A percentile compares a stretch with the other conserved stretches of the same genome.
phyloP scores from a whole-genome alignment of 2,329 filamentous ascomycete species.

The Celoporthe dispersa region DNA sequence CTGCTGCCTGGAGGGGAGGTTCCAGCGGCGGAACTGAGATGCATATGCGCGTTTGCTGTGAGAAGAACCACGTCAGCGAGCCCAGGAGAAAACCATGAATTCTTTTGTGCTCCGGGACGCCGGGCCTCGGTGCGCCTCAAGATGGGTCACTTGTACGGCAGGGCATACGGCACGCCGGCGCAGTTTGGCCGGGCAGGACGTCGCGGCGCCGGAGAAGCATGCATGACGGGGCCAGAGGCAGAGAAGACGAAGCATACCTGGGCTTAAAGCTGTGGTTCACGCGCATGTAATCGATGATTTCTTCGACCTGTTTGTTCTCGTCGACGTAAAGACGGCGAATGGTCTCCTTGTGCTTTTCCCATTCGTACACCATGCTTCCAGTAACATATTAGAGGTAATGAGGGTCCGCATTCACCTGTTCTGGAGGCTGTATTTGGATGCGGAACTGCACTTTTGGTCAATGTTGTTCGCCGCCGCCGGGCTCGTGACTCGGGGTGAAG shows the following conservation, averaged over 20 bases:
- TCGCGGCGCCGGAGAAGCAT: not conserved
- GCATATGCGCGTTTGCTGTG: constrained; percentile 76
- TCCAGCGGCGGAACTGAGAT: constrained; percentile 77
- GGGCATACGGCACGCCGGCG: constrained; percentile 23
- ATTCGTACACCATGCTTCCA: constrained; percentile 51
- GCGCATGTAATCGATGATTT: constrained; percentile 75
- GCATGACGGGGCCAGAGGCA: not conserved
- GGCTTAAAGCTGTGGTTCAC: constrained; percentile 69
- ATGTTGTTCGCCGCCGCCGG: constrained; percentile 19
- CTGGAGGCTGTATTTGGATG: not conserved
- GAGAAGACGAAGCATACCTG: constrained; percentile 55
- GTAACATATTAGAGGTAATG: not conserved
- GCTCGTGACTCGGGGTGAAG: constrained; percentile 2
- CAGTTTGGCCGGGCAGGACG: constrained; percentile 13
- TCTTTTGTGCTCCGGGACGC: too few relatives aligned
- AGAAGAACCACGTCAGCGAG: constrained; percentile 13
- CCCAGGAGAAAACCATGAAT: too few relatives aligned
- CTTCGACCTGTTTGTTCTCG: constrained; percentile 72
- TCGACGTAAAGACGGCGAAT: constrained; percentile 72
- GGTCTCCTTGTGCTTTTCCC: constrained; percentile 49
- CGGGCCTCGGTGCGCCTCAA: not conserved
- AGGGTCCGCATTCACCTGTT: not conserved
- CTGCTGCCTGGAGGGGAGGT: constrained; percentile 75
- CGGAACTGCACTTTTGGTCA: constrained; percentile 25
- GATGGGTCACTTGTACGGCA: constrained; percentile 20